A percentile compares a stretch with the other conserved stretches of the same genome.
Evolutionary conservation across 371 early-diverging fungal species (phyloP).

Genomic region (Smittium culicis): DNA sequence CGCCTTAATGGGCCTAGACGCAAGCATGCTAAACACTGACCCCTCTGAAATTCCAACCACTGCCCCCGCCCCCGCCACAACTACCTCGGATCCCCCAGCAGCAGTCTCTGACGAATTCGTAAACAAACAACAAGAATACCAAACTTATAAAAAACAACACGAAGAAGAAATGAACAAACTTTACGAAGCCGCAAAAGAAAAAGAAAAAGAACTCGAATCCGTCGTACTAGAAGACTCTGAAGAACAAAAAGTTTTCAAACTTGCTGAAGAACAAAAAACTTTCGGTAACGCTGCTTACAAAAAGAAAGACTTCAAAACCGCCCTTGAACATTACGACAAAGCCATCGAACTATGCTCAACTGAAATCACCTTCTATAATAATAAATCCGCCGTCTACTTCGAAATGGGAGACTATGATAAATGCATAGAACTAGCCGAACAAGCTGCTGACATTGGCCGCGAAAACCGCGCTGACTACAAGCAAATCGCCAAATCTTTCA

Average conservation of each 20-base stretch:
- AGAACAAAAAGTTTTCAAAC: constrained; percentile 47
- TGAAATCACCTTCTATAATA: constrained; percentile 83
- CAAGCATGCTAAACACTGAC: constrained; percentile 25
- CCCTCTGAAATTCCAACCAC: constrained; percentile 5
- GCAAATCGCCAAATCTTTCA: constrained; percentile 85
- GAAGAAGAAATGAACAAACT: constrained; percentile 26
- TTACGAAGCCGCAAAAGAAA: constrained; percentile 21
- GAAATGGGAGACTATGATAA: constrained; percentile 84
- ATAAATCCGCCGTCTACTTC: constrained; percentile 90
- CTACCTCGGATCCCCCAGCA: background rate
- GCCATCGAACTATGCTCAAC: constrained; percentile 82
- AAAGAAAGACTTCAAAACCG: constrained; percentile 78
- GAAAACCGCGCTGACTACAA: constrained; percentile 86
- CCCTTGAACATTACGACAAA: constrained; percentile 73
- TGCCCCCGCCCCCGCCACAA: background rate
- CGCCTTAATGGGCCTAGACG: constrained; percentile 58
- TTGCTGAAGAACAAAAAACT: constrained; percentile 71
- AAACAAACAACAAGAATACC: constrained; percentile 4
- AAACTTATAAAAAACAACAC: background rate
- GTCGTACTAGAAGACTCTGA: constrained; percentile 35
- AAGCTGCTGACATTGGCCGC: constrained; percentile 85
- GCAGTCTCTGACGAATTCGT: background rate
- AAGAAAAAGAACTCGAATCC: constrained; percentile 28
- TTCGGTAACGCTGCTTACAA: constrained; percentile 87
- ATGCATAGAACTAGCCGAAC: constrained; percentile 79